phyloP scores from a whole-genome alignment of 2,329 filamentous ascomycete genomes.

The Verticillium longisporum region DNA sequence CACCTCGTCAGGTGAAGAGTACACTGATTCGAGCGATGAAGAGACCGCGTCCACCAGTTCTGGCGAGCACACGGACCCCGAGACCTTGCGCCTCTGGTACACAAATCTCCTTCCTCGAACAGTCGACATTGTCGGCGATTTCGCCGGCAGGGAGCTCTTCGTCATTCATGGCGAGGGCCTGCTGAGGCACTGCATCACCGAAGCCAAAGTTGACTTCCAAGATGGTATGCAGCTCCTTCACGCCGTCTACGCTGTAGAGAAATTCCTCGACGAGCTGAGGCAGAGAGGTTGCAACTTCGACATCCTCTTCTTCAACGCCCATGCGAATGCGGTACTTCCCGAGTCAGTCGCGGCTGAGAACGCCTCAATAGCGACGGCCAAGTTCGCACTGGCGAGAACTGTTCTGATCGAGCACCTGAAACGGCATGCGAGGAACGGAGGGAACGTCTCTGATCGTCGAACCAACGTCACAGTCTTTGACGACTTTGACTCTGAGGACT shows the following conservation, averaged over 20 bases:
- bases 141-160: slow-evolving; percentile 67
- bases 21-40: not conserved
- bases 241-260: slow-evolving; percentile 62
- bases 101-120: slow-evolving; percentile 12
- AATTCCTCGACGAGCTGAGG: slow-evolving; percentile 52
- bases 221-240: slow-evolving; percentile 65
- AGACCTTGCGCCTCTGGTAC: not conserved
- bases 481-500: slow-evolving; percentile 39
- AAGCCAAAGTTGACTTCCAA: slow-evolving; percentile 57
- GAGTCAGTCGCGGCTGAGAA: slow-evolving; percentile 18
- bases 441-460: not conserved
- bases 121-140: slow-evolving; percentile 69
- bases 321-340: slow-evolving; percentile 50
- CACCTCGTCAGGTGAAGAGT: not conserved
- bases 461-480: slow-evolving; percentile 33
- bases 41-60: not conserved
- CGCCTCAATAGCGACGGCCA: slow-evolving; percentile 20
- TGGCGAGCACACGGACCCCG: not conserved
- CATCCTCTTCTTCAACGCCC: slow-evolving; percentile 58
- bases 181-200: slow-evolving; percentile 56
- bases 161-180: slow-evolving; percentile 68
- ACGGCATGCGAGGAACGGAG: slow-evolving; percentile 2
- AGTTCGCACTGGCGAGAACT: slow-evolving; percentile 55
- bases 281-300: slow-evolving; percentile 65
- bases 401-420: slow-evolving; percentile 59